Conservation (phyloP, 371 early-diverging fungal species). For the Mucor saturninus region DNA sequence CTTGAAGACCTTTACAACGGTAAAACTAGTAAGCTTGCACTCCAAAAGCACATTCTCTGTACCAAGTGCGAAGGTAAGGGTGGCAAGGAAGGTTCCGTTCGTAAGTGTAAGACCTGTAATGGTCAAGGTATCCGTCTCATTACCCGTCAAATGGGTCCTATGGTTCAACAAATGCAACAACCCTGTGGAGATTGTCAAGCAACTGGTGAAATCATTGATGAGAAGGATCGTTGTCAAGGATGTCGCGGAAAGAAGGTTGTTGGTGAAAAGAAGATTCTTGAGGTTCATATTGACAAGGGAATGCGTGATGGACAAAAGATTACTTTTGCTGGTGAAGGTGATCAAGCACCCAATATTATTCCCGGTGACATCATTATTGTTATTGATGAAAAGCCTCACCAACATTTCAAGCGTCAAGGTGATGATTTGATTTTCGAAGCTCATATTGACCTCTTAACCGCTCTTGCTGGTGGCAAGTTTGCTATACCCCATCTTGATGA, state of each 20-base stretch:
- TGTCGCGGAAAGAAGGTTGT: slow-evolving; percentile 89
- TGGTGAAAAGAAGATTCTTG: slow-evolving; percentile 82
- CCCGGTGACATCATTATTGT: slow-evolving; percentile 92
- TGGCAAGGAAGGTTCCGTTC: slow-evolving; percentile 71
- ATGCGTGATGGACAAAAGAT: slow-evolving; percentile 96
- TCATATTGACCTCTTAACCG: slow-evolving; percentile 91
- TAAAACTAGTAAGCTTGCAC: slow-evolving; percentile 86
- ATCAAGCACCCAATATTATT: slow-evolving; percentile 76
- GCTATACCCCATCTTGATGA: slow-evolving; percentile 91
- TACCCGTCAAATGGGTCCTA: slow-evolving; percentile 95
- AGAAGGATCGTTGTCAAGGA: slow-evolving; percentile 85
- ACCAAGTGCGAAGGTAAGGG: slow-evolving; percentile 83
- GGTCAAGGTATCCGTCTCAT: slow-evolving; percentile 87
- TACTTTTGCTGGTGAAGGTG: slow-evolving; percentile 90
- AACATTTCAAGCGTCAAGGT: slow-evolving; percentile 85
- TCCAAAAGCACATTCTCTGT: slow-evolving; percentile 87
- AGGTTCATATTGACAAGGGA: slow-evolving; percentile 89
- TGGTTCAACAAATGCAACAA: slow-evolving; percentile 97
- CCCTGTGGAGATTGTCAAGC: slow-evolving; percentile 91
- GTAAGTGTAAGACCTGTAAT: slow-evolving; percentile 75
- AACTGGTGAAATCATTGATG: slow-evolving; percentile 85
- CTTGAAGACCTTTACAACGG: slow-evolving; percentile 97
- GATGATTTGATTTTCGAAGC: slow-evolving; percentile 84
- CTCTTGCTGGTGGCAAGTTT: slow-evolving; percentile 91
- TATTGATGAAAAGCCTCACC: slow-evolving; percentile 89